phyloP scores from a whole-genome alignment of 2,329 filamentous ascomycete genomes.

The Penicillium olsonii region DNA sequence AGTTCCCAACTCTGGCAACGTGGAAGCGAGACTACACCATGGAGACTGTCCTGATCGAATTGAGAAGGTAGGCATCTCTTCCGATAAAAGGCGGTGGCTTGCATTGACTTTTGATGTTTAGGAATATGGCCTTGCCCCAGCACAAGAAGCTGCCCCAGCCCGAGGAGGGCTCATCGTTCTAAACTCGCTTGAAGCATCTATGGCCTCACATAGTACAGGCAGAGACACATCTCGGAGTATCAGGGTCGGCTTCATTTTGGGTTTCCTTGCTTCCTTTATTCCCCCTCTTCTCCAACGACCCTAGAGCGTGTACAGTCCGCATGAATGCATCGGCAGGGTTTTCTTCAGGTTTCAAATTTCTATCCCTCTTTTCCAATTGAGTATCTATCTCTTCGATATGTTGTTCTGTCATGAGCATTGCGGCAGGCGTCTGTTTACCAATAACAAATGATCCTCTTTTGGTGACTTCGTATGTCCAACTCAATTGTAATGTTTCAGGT shows the following conservation, averaged over 20 bases:
- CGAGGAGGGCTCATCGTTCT: constrained; percentile 74
- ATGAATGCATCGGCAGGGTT: constrained; percentile 37
- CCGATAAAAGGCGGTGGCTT: neutral
- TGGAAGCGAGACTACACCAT: constrained; percentile 95
- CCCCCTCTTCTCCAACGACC: constrained; percentile 16
- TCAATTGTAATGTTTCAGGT: neutral
- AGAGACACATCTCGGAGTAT: constrained; percentile 32
- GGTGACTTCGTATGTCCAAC: neutral
- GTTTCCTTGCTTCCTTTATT: constrained; percentile 24
- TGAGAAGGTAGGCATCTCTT: constrained; percentile 64
- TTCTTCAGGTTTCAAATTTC: constrained; percentile 26
- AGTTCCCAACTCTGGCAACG: constrained; percentile 79
- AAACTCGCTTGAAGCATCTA: constrained; percentile 16
- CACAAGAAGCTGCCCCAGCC: constrained; percentile 97
- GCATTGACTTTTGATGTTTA: constrained; percentile 42
- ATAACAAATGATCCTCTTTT: constrained; percentile 1
- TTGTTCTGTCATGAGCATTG: constrained; percentile 5
- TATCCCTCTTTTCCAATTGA: constrained; percentile 15
- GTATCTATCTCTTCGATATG: constrained; percentile 8
- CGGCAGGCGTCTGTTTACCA: constrained; percentile 6
- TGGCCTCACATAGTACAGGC: constrained; percentile 19
- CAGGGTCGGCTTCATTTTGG: constrained; percentile 27
- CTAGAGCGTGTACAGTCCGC: constrained; percentile 43
- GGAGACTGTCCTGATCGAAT: constrained; percentile 88
- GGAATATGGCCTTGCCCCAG: constrained; percentile 87